Base-by-base conservation (phyloP, 495 filamentous ascomycete species). In the Penicillium cinerascens region DNA sequence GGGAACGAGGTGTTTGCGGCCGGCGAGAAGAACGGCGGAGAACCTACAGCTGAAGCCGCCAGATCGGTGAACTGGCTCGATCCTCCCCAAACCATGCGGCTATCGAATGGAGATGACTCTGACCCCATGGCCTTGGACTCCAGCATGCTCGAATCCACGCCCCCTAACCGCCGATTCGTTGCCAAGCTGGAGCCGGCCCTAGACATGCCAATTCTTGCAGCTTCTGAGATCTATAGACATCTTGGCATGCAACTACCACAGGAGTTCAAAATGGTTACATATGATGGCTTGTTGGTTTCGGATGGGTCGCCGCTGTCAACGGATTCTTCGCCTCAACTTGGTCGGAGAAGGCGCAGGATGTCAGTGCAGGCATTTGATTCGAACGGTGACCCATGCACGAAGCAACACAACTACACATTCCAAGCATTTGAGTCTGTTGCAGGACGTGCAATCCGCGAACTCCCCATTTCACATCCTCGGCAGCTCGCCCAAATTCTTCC, bases 391-490 rank as follows among this genome's bases (percentile, higher is more conserved):
- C 70, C 76, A 22, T 62, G 52, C 3, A 67, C 66, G 21, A 81
- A 77, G 27, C 70, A 60, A 0, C 91, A 96, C 49, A 63, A 59
- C 42, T 90, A 90, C 65, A 83, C 78, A 0, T 81, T 97, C 38
- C 84, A 82, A 52, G 77, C 88, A 2, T 78, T 87, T 45, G 87
- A 89, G 52, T 76, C 82, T 2, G 83, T 87, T 15, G 86, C 81
- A 44, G 87, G 87, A 4, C 77, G 83, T 33, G 79, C 77, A 2
- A 64, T 98, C 21, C 79, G 79, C 35, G 80, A 88, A 18, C 70
- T 97, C 8, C 85, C 88, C 1, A 96, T 98, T 59, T 82, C 84
- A 1, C 93, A 97, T 63, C 93, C 93, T 2, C 81, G 85, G 44
- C 91, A 97, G 61, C 72, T 98, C 13, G 71, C 92, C 22, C 80